A percentile compares a stretch with the other conserved stretches of the same genome.
Evolutionary conservation across 202 grass and related monocot genomes (phyloP).

Genomic region (Tripidium arundinaceum): DNA sequence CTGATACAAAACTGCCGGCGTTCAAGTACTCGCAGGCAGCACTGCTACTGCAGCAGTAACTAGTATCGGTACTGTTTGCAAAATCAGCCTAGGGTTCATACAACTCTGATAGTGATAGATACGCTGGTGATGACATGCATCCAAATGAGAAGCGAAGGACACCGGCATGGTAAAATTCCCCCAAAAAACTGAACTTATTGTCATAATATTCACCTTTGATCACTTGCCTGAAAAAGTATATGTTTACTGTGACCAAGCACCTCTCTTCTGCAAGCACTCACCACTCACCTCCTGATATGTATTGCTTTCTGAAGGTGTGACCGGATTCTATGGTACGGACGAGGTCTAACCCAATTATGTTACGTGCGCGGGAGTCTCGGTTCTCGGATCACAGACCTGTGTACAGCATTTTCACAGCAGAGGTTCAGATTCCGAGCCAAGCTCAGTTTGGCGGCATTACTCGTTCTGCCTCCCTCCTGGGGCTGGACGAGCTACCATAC

Average conservation of each 20-base stretch:
- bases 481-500: slow-evolving; percentile 64
- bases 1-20: too few relatives aligned
- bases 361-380: slow-evolving; percentile 86
- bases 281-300: not conserved
- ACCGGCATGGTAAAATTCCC: slow-evolving; percentile 30
- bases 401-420: slow-evolving; percentile 80
- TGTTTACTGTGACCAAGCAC: not conserved
- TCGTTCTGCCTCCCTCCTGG: slow-evolving; percentile 61
- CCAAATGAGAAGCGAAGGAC: too few relatives aligned
- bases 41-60: too few relatives aligned
- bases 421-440: slow-evolving; percentile 69
- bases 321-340: slow-evolving; percentile 84
- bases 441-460: slow-evolving; percentile 40
- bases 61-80: not conserved
- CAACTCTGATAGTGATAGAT: slow-evolving; percentile 90
- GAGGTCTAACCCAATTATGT: slow-evolving; percentile 72
- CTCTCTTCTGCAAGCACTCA: not conserved
- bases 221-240: too few relatives aligned
- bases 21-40: too few relatives aligned
- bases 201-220: not conserved
- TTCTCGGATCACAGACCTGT: slow-evolving; percentile 95
- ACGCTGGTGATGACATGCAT: slow-evolving; percentile 51
- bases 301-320: slow-evolving; percentile 73
- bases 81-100: slow-evolving; percentile 12
- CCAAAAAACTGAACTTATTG: not conserved